These are phyloP conservation scores for Diatrype stigma DNA, from an alignment of 2,329 filamentous ascomycete genomes.

Conservation along the genomic window DNA sequence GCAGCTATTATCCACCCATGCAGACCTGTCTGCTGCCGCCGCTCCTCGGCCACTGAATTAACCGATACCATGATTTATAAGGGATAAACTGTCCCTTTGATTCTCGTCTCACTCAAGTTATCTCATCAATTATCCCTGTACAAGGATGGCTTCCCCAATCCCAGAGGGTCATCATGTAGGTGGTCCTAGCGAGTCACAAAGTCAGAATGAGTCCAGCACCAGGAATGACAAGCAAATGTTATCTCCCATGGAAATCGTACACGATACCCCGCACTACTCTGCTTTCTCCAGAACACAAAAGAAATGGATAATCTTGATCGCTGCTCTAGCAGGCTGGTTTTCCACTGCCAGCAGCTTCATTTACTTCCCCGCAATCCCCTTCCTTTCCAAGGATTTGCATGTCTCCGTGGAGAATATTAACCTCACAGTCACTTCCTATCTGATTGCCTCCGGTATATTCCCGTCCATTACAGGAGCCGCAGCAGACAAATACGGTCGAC, in stretches of 20 bases:
- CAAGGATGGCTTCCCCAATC: too few species aligned
- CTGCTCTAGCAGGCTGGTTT: conserved; percentile 18
- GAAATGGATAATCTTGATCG: conserved; percentile 11
- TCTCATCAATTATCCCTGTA: too few species aligned
- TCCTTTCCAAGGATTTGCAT: conserved; percentile 14
- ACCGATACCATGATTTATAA: too few species aligned
- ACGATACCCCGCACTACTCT: conserved; percentile 2
- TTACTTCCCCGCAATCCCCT: conserved; percentile 21
- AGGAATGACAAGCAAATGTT: not conserved
- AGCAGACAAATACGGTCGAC: conserved; percentile 30
- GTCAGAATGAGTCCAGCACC: not conserved
- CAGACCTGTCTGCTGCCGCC: too few species aligned
- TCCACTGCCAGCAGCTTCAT: conserved; percentile 22
- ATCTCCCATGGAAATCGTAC: not conserved
- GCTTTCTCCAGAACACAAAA: conserved; percentile 10
- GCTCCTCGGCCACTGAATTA: too few species aligned
- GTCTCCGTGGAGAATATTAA: conserved; percentile 26
- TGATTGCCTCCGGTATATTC: conserved; percentile 39
- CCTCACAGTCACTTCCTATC: conserved; percentile 36
- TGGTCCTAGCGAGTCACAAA: not conserved
- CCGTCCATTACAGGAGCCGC: not conserved
- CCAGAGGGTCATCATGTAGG: too few species aligned
- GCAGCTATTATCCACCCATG: too few species aligned
- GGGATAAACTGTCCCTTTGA: too few species aligned
- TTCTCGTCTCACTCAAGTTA: too few species aligned